Conservation (phyloP, 73 alveolate species). For the Diophrys appendiculata region DNA sequence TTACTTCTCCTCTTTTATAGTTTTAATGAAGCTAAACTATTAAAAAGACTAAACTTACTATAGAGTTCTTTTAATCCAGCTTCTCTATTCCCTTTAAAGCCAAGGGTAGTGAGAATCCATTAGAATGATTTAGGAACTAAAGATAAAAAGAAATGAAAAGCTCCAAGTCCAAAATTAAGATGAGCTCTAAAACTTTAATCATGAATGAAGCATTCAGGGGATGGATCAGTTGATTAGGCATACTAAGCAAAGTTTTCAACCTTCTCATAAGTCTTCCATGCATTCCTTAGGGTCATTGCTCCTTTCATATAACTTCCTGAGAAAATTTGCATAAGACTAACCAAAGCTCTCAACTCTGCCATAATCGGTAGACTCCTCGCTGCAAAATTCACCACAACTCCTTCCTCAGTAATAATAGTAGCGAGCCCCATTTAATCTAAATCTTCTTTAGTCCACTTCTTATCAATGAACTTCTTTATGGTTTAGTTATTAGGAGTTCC, state of each 20-base stretch:
- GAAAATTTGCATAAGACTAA: slow-evolving; percentile 3
- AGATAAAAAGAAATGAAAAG: slow-evolving; percentile 19
- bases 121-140: slow-evolving; percentile 19
- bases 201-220: no score
- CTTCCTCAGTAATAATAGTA: not conserved
- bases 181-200: no score
- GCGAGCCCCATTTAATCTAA: not conserved
- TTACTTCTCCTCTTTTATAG: not conserved
- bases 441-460: not conserved
- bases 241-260: not conserved
- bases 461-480: not conserved
- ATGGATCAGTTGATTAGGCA: no score
- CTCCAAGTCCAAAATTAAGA: slow-evolving; percentile 1
- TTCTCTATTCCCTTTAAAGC: slow-evolving; percentile 30
- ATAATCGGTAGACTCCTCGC: not conserved
- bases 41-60: not conserved
- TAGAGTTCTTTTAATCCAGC: slow-evolving; percentile 19
- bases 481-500: not conserved
- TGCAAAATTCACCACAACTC: not conserved
- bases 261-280: slow-evolving; percentile 20
- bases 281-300: slow-evolving; percentile 3
- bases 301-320: slow-evolving; percentile 11
- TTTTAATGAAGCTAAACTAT: not conserved
- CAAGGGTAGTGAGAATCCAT: slow-evolving; percentile 18
- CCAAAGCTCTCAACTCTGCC: slow-evolving; percentile 2